Evolutionary conservation across 768 basidiomycete species (phyloP), one percentile per base, ranked within the genome.

Genomic region (Tricholoma bakamatsutake): DNA sequence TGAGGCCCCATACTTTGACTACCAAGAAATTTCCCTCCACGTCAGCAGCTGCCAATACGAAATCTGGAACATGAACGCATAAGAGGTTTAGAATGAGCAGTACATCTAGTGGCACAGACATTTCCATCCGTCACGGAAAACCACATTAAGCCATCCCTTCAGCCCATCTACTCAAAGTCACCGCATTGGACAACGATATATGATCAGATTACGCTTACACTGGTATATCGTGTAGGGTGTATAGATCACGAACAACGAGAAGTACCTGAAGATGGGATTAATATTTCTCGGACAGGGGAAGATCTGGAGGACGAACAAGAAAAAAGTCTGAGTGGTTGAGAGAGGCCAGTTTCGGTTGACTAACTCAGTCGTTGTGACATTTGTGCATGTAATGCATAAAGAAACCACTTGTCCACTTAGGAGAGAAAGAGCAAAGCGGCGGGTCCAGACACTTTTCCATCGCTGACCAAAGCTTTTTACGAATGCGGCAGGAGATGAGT

Each of bases 21-120:
- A 88, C 92, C 57, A 92, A 71, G 65, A 90, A 94, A 67, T 94
- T 94, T 33, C 86, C 91, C 67, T 93, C 92, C 35, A 93, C 91
- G 64, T 94, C 91, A 67, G 83, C 88, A 28, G 77, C 80, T 21
- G 87, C 90, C 31, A 94, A 75, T 55, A 93, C 76, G 57, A 91
- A 69, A 67, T 94, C 91, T 93, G 43, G 5, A 52, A 43, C 21
- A 24, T 48, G 45, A 24, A 39, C 31, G 21, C 34, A 7, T 12
- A 39, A 27, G 45, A 4, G 35, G 45, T 24, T 55, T 28, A 42
- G 42, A 33, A 30, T 47, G 30, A 28, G 12, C 48, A 12, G 21
- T 5, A 17, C 5, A 39, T 21, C 12, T 9, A 35, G 30, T 39
- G 24, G 1, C 28, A 68, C 83, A 47, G 61, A 90, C 90, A 94